Evolutionary conservation across 1,284 basidiomycete species (phyloP).

Genomic region (Sporisorium reilianum): DNA sequence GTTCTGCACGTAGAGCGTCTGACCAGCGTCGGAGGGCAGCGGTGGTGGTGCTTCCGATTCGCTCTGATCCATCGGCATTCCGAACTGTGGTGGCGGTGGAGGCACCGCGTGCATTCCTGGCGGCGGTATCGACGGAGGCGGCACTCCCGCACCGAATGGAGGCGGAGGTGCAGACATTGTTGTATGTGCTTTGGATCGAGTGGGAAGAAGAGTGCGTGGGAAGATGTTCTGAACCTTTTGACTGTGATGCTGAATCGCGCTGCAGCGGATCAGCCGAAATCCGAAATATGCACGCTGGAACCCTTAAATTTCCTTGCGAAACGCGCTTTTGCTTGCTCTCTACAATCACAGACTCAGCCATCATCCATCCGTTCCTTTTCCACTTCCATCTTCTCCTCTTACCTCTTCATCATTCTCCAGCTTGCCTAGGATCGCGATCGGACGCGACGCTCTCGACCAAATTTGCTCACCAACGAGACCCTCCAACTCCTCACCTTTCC

Average conservation of each 20-base stretch:
- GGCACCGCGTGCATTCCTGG: constrained; percentile 22
- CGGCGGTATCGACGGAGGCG: constrained; percentile 29
- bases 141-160: constrained; percentile 15
- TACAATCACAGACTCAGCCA: constrained; percentile 18
- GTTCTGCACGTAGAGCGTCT: constrained; percentile 96
- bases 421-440: too few relatives aligned
- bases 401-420: background rate
- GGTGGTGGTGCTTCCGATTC: constrained; percentile 24
- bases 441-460: background rate
- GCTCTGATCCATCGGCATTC: constrained; percentile 26
- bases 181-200: background rate
- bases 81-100: constrained; percentile 28
- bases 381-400: background rate
- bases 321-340: background rate
- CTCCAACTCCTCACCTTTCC: background rate
- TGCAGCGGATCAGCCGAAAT: constrained; percentile 14
- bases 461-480: background rate
- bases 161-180: constrained; percentile 29
- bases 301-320: constrained; percentile 18
- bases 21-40: constrained; percentile 67
- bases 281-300: constrained; percentile 14
- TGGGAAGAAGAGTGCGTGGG: background rate
- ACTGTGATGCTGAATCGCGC: background rate
- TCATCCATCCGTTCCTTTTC: constrained; percentile 16
- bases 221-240: background rate